Conservation (phyloP, 2,329 filamentous ascomycete genomes). For the Cercospora beticola region DNA sequence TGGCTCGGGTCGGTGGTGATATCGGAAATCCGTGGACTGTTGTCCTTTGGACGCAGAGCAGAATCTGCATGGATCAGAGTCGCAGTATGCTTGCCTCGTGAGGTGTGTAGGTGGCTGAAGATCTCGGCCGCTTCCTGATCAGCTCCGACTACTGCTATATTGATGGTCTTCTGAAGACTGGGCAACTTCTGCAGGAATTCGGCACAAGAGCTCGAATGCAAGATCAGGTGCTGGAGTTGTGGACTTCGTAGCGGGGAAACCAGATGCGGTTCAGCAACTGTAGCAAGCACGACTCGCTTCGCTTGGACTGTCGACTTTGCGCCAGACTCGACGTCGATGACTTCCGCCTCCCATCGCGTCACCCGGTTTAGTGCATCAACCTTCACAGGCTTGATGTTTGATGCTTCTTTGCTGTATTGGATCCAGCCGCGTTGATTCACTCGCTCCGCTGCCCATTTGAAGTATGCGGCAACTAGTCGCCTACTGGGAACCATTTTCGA, state of each 20-base stretch:
- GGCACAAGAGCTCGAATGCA: constrained; percentile 23
- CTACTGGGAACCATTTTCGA: constrained; percentile 30
- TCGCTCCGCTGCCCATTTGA: constrained; percentile 31
- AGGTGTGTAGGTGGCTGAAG: constrained; percentile 27
- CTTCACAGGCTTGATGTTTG: constrained; percentile 23
- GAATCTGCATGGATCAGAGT: constrained; percentile 29
- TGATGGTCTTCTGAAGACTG: constrained; percentile 16
- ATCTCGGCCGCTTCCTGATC: constrained; percentile 31
- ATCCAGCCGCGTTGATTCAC: constrained; percentile 31
- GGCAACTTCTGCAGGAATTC: constrained; percentile 23
- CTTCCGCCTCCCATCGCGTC: constrained; percentile 22
- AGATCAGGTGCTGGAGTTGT: constrained; percentile 16
- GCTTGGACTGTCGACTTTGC: constrained; percentile 20
- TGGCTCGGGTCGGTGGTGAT: constrained; percentile 9
- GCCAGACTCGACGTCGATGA: constrained; percentile 19
- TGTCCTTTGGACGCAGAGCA: constrained; percentile 28
- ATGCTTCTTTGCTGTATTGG: constrained; percentile 26
- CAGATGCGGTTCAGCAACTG: constrained; percentile 25
- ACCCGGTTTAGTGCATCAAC: constrained; percentile 15
- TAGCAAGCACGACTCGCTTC: constrained; percentile 29
- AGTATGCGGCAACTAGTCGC: constrained; percentile 31
- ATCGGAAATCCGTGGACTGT: constrained; percentile 25
- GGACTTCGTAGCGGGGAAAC: constrained; percentile 20
- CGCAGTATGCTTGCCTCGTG: constrained; percentile 24
- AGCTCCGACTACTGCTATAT: constrained; percentile 30